Evolutionary conservation across 2,329 filamentous ascomycete genomes (phyloP).

Genomic region (Massarina eburnea): DNA sequence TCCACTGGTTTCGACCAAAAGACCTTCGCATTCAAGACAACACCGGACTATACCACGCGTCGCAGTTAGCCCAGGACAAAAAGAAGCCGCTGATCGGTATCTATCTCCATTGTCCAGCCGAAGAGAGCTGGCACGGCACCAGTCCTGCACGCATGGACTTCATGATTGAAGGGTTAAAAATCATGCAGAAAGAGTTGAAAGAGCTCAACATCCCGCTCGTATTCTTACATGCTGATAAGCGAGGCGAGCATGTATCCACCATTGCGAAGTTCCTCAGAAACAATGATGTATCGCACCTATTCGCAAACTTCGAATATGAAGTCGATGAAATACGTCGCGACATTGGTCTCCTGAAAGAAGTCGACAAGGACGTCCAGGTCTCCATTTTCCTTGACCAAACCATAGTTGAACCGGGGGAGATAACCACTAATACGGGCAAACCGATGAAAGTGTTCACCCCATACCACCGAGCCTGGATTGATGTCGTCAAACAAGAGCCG

Average conservation of each 20-base stretch:
- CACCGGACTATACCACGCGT: slow-evolving; percentile 50
- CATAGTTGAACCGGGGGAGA: slow-evolving; percentile 49
- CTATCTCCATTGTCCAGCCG: slow-evolving; percentile 51
- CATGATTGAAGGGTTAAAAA: slow-evolving; percentile 47
- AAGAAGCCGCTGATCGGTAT: slow-evolving; percentile 48
- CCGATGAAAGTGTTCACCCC: slow-evolving; percentile 57
- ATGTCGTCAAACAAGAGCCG: slow-evolving; percentile 45
- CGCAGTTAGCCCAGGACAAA: slow-evolving; percentile 48
- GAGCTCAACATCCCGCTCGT: slow-evolving; percentile 53
- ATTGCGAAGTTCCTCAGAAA: slow-evolving; percentile 49
- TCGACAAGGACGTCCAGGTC: slow-evolving; percentile 42
- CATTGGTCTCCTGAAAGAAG: slow-evolving; percentile 45
- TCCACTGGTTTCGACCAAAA: slow-evolving; percentile 57
- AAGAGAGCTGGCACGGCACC: slow-evolving; percentile 55
- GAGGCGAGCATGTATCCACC: slow-evolving; percentile 46
- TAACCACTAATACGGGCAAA: slow-evolving; percentile 46
- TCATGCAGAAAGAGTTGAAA: slow-evolving; percentile 51
- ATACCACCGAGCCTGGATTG: slow-evolving; percentile 53
- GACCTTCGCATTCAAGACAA: slow-evolving; percentile 55
- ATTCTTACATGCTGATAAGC: slow-evolving; percentile 47
- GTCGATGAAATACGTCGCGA: slow-evolving; percentile 51
- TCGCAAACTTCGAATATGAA: slow-evolving; percentile 52
- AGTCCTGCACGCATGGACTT: slow-evolving; percentile 53
- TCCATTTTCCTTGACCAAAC: slow-evolving; percentile 54
- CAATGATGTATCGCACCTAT: slow-evolving; percentile 50